Evolutionary conservation across 495 filamentous ascomycete species (phyloP).

Genomic region (Lineolata rhizophorae): DNA sequence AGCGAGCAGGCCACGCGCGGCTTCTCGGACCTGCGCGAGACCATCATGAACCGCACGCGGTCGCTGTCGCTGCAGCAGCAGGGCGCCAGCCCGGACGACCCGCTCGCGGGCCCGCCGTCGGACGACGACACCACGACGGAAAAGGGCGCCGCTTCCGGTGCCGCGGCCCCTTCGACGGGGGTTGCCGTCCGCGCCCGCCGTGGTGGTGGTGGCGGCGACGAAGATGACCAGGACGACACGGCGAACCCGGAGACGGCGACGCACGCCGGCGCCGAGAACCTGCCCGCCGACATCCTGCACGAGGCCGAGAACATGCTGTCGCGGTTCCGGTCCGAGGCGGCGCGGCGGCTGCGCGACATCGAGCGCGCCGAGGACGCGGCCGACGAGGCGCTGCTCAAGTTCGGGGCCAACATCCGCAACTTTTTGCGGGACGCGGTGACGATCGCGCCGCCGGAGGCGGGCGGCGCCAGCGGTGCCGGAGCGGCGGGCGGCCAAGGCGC

Average conservation of each 20-base stretch:
- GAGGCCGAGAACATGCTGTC: slow-evolving; percentile 61
- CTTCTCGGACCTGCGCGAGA: slow-evolving; percentile 25
- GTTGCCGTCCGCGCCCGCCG: no score
- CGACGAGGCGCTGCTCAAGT: slow-evolving; percentile 84
- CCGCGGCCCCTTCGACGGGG: slow-evolving; percentile 2
- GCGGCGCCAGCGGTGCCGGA: slow-evolving; percentile 3
- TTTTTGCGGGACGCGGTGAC: slow-evolving; percentile 82
- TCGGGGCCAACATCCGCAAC: slow-evolving; percentile 74
- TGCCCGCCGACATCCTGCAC: slow-evolving; percentile 24
- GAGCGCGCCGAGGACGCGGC: slow-evolving; percentile 93
- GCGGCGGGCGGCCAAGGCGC: no score
- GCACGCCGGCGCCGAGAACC: slow-evolving; percentile 23
- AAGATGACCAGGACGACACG: not conserved
- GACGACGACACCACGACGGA: not conserved
- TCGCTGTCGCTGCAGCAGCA: slow-evolving; percentile 7
- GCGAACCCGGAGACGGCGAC: not conserved
- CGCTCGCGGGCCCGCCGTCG: no score
- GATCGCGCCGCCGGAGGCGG: slow-evolving; percentile 45
- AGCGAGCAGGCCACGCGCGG: slow-evolving; percentile 67
- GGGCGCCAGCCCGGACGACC: no score
- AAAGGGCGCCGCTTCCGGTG: slow-evolving; percentile 8
- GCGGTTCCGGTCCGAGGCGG: slow-evolving; percentile 61
- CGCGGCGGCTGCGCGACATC: slow-evolving; percentile 71
- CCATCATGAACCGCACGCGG: slow-evolving; percentile 8
- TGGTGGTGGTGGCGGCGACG: no score